These are phyloP conservation scores for Pulveroboletus frians DNA, from an alignment of 768 basidiomycete genomes.

Conservation along the genomic window DNA sequence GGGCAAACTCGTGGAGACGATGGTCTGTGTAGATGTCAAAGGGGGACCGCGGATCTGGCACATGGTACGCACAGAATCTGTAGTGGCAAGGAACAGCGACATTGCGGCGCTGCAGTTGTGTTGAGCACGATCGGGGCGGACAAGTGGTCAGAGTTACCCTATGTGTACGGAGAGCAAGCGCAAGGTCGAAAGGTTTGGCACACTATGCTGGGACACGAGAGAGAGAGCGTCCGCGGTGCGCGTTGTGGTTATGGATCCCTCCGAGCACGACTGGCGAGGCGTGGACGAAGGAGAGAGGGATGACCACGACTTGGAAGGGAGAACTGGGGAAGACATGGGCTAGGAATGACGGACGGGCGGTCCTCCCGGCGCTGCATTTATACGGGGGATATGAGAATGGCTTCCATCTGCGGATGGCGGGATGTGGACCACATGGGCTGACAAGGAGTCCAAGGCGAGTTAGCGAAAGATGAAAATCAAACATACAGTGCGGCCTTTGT, in stretches of 20 bases:
- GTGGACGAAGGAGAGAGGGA: slow-evolving; percentile 1
- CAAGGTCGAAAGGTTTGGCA: slow-evolving; percentile 42
- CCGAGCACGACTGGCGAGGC: slow-evolving; percentile 11
- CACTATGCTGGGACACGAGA: slow-evolving; percentile 18
- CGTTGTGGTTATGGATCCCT: slow-evolving; percentile 18
- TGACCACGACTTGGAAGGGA: slow-evolving; percentile 6
- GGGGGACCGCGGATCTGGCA: not conserved
- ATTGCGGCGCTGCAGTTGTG: slow-evolving; percentile 56
- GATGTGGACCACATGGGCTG: slow-evolving; percentile 9
- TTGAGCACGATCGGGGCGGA: slow-evolving; percentile 11
- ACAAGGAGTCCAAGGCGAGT: slow-evolving; percentile 18
- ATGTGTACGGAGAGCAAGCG: slow-evolving; percentile 62
- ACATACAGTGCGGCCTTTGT: slow-evolving; percentile 25
- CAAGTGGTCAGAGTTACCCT: slow-evolving; percentile 42
- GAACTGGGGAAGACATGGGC: slow-evolving; percentile 16
- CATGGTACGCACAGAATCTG: slow-evolving; percentile 60
- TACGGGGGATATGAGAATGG: slow-evolving; percentile 18
- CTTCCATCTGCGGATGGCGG: slow-evolving; percentile 21
- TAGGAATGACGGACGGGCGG: slow-evolving; percentile 4
- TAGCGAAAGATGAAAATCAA: slow-evolving; percentile 25
- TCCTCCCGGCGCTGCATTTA: slow-evolving; percentile 20
- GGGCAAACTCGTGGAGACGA: slow-evolving; percentile 80
- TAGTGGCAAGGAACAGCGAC: slow-evolving; percentile 80
- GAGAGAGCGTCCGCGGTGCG: slow-evolving; percentile 21
- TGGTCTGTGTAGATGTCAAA: slow-evolving; percentile 37